Evolutionary conservation across 768 basidiomycete species (phyloP).

Genomic region (Calocera viscosa): DNA sequence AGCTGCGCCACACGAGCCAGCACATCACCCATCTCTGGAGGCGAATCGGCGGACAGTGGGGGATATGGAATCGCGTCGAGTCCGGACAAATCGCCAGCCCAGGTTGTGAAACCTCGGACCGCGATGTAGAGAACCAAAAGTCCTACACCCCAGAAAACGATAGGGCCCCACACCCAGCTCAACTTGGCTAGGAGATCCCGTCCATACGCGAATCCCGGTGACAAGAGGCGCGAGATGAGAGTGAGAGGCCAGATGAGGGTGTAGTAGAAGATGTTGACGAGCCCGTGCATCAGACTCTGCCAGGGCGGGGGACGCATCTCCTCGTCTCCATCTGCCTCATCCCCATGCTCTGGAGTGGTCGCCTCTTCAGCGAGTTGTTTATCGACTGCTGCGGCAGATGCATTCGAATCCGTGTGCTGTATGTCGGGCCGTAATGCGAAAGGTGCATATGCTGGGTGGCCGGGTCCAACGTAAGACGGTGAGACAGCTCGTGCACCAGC

Average conservation of each 20-base stretch:
- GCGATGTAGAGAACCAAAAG: background rate
- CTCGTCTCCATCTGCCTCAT: background rate
- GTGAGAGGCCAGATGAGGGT: background rate
- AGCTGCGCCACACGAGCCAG: background rate
- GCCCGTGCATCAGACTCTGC: background rate
- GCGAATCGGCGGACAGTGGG: background rate
- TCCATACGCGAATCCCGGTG: background rate
- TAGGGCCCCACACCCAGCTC: background rate
- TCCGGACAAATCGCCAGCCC: background rate
- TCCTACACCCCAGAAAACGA: background rate
- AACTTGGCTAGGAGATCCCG: background rate
- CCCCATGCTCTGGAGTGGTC: background rate
- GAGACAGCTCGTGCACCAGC: background rate
- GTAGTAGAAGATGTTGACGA: constrained; percentile 4
- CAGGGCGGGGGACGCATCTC: background rate
- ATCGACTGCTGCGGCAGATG: background rate
- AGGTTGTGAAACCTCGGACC: background rate
- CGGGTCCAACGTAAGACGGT: background rate
- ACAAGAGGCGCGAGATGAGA: background rate
- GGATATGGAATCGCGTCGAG: background rate
- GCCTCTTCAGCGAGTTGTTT: background rate
- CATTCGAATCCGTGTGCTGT: background rate
- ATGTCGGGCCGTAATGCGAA: background rate
- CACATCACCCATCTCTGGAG: background rate
- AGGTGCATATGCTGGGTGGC: background rate